These are phyloP conservation scores for Testicularia cyperi DNA, from an alignment of 1,284 basidiomycete species.

Conservation along the genomic window DNA sequence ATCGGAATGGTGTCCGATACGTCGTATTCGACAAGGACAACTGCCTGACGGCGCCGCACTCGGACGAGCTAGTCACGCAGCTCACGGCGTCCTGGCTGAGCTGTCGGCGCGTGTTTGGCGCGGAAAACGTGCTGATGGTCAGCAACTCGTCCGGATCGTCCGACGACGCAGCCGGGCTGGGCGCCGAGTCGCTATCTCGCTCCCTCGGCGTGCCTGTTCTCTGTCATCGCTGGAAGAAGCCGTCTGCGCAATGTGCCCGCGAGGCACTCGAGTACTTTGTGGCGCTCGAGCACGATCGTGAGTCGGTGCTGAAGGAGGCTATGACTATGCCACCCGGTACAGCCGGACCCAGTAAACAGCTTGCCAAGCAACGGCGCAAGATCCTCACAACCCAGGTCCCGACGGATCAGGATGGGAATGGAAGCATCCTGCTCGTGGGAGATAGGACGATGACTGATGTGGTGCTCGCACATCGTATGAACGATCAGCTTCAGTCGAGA, in stretches of 20 bases:
- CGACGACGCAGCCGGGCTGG: slow-evolving; percentile 76
- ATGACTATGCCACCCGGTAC: slow-evolving; percentile 15
- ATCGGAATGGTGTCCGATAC: slow-evolving; percentile 76
- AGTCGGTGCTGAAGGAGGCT: slow-evolving; percentile 53
- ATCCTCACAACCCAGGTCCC: slow-evolving; percentile 64
- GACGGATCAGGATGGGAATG: slow-evolving; percentile 63
- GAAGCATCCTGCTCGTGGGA: slow-evolving; percentile 74
- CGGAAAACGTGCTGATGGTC: slow-evolving; percentile 80
- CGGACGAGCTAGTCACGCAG: slow-evolving; percentile 38
- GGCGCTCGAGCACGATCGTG: slow-evolving; percentile 35
- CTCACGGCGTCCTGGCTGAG: slow-evolving; percentile 74
- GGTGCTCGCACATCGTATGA: slow-evolving; percentile 74
- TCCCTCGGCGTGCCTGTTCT: slow-evolving; percentile 80
- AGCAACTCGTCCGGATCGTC: slow-evolving; percentile 88
- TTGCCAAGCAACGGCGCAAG: slow-evolving; percentile 16
- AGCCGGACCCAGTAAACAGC: slow-evolving; percentile 27
- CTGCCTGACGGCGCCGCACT: slow-evolving; percentile 67
- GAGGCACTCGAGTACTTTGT: slow-evolving; percentile 69
- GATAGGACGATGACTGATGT: slow-evolving; percentile 90
- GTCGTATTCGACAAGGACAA: slow-evolving; percentile 97
- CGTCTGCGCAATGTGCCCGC: slow-evolving; percentile 68
- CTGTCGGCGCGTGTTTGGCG: slow-evolving; percentile 73
- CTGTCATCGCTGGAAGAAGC: slow-evolving; percentile 74
- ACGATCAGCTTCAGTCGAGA: slow-evolving; percentile 31
- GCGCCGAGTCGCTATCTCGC: slow-evolving; percentile 82